Evolutionary conservation across 768 basidiomycete genomes (phyloP).

Genomic region (Leccinum obscurum): DNA sequence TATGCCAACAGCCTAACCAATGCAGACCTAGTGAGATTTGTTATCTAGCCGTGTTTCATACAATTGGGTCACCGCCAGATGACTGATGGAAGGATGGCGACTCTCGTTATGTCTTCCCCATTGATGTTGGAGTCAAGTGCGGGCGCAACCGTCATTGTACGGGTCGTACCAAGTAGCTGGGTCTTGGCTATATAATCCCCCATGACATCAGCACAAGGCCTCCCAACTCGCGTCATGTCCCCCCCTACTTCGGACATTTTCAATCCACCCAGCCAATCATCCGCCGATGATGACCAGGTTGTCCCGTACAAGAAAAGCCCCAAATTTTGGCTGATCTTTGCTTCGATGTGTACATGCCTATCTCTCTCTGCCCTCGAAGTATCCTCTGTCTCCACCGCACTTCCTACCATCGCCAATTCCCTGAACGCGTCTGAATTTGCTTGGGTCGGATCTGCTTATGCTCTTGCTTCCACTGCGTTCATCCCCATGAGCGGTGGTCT

Average conservation of each 20-base stretch:
- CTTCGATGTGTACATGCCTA: slow-evolving; percentile 27
- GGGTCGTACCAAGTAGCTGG: neutral
- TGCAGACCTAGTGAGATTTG: neutral
- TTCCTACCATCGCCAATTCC: slow-evolving; percentile 42
- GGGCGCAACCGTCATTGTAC: neutral
- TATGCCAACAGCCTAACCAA: neutral
- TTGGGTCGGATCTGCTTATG: slow-evolving; percentile 49
- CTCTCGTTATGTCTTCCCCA: neutral
- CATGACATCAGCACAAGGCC: neutral
- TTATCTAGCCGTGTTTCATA: neutral
- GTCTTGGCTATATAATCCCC: neutral
- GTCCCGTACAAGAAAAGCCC: neutral
- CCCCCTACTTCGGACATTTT: neutral
- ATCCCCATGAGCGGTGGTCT: slow-evolving; percentile 42
- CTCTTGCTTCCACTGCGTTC: slow-evolving; percentile 40
- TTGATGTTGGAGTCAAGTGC: neutral
- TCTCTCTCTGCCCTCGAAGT: slow-evolving; percentile 36
- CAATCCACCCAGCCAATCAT: neutral
- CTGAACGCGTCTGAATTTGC: slow-evolving; percentile 40
- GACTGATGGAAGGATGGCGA: neutral
- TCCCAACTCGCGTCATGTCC: neutral
- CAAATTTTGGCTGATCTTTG: slow-evolving; percentile 36
- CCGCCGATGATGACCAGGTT: neutral
- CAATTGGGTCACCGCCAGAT: neutral
- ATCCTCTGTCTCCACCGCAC: slow-evolving; percentile 38